Base-by-base conservation (phyloP, 1,284 basidiomycete genomes). In the Sanghuangporus sanghuang region DNA sequence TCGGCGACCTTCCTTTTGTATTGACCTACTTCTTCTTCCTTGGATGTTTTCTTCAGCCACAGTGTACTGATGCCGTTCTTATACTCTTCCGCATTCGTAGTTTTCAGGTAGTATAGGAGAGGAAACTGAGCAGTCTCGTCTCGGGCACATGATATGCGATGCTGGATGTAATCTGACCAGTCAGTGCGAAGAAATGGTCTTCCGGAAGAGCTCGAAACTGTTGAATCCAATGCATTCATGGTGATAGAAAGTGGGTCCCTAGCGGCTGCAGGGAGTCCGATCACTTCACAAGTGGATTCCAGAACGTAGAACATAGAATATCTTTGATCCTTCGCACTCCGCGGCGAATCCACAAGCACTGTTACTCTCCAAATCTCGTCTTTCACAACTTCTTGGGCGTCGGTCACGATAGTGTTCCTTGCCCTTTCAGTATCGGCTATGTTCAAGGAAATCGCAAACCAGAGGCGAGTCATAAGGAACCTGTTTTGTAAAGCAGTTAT, bases 31-130 rank as follows among this genome's bases (percentile, higher is more conserved):
- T 73, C 72, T 9, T 80, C 82, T 68, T 85, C 81, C 2, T 56
- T 65, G n/a, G 72, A 70, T 9, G 80, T 74, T 53, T 79, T 78
- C 58, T 70, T 73, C 36, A 86, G 69, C 88, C 88, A 91, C 11
- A 80, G 70, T 66, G 78, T 83, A 68, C 88, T 88, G 46, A 90
- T 82, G 0, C 89, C 89, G 14, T 71, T 73, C n/a, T 80, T 72
- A 67, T 86, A 91, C 66, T 91, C 89, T 72, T 88, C 89, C 21
- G 79, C 77, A 69, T 89, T 85, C 3, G 82, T 77, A 85, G 87
- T 89, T 53, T 77, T 79, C 44, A 86, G 70, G 54, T 70, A 71
- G 9, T 77, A 73, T 16, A 77, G 66, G 0, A 84, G 71, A 2
- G 73, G 64, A 4, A 36, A 59, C 44, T 63, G 60, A 16, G 56